These are phyloP conservation scores for Torrubiellomyces zombiae DNA, from an alignment of 2,329 filamentous ascomycete genomes.

Conservation along the genomic window DNA sequence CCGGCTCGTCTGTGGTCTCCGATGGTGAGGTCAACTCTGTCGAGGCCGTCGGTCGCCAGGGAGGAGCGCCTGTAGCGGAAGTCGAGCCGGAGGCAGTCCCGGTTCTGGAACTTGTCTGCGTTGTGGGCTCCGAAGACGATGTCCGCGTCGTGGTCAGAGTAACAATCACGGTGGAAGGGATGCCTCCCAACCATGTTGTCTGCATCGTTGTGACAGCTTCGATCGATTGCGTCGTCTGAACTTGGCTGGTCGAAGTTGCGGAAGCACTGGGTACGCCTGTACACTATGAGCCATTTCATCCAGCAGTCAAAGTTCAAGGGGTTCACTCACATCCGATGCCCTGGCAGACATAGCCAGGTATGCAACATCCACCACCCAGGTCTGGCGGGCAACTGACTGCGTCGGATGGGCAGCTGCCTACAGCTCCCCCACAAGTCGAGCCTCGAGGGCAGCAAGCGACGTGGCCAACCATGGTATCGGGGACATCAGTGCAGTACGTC, in stretches of 20 bases:
- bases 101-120: conserved; percentile 15
- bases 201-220: conserved; percentile 21
- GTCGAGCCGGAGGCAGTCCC: conserved; percentile 20
- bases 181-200: conserved; percentile 18
- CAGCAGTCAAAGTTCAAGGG: neutral
- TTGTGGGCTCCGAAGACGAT: conserved; percentile 19
- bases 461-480: conserved; percentile 44
- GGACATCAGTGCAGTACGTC: conserved; percentile 48
- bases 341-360: conserved; percentile 52
- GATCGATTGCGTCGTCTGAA: conserved; percentile 6
- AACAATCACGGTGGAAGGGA: conserved; percentile 23
- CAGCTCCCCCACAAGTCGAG: conserved; percentile 42
- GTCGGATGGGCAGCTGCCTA: conserved; percentile 43
- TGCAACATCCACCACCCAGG: conserved; percentile 60
- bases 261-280: conserved; percentile 17
- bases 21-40: conserved; percentile 18
- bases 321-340: conserved; percentile 56
- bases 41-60: conserved; percentile 24
- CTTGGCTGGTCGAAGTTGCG: conserved; percentile 10
- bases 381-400: conserved; percentile 48
- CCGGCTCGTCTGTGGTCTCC: conserved; percentile 19
- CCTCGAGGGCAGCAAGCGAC: conserved; percentile 63
- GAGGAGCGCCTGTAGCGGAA: conserved; percentile 22
- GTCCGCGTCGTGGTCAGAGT: conserved; percentile 22
- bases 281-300: neutral